phyloP scores from a whole-genome alignment of 1,284 basidiomycete species.

The Cutaneotrichosporon dermatis region DNA sequence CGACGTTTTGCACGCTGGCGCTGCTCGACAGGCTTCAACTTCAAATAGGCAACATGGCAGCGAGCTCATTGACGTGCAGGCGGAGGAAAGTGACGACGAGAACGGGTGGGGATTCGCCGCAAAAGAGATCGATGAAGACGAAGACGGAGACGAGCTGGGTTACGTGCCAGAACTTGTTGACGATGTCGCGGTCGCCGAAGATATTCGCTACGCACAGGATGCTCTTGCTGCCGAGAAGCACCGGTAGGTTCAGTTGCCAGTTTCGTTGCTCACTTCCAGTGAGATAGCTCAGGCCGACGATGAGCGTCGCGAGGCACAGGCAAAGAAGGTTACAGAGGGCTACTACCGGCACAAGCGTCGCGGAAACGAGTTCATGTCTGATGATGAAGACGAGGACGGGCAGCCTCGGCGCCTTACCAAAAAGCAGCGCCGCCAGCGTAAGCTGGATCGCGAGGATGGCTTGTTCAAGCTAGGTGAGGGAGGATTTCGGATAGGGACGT shows the following conservation, averaged over 20 bases:
- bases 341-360: constrained; percentile 28
- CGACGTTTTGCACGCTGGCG: constrained; percentile 2
- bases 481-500: too few species aligned
- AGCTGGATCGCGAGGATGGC: constrained; percentile 22
- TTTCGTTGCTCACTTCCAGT: constrained; percentile 10
- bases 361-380: constrained; percentile 33
- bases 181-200: constrained; percentile 30
- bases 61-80: constrained; percentile 35
- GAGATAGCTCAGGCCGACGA: constrained; percentile 38
- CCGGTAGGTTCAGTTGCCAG: constrained; percentile 22
- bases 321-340: constrained; percentile 38
- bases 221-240: constrained; percentile 32
- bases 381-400: constrained; percentile 31
- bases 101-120: constrained; percentile 28
- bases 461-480: background rate
- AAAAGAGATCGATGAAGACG: constrained; percentile 31
- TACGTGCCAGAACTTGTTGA: constrained; percentile 38
- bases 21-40: background rate
- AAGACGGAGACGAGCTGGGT: constrained; percentile 28
- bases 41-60: background rate
- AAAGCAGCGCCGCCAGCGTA: constrained; percentile 28
- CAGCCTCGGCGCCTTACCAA: constrained; percentile 21
- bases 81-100: constrained; percentile 52
- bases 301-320: constrained; percentile 32
- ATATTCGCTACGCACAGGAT: constrained; percentile 25